Evolutionary conservation across 1,139 yeast species (phyloP), one percentile per base, ranked within the genome.

Genomic region (Pichia sp.): DNA sequence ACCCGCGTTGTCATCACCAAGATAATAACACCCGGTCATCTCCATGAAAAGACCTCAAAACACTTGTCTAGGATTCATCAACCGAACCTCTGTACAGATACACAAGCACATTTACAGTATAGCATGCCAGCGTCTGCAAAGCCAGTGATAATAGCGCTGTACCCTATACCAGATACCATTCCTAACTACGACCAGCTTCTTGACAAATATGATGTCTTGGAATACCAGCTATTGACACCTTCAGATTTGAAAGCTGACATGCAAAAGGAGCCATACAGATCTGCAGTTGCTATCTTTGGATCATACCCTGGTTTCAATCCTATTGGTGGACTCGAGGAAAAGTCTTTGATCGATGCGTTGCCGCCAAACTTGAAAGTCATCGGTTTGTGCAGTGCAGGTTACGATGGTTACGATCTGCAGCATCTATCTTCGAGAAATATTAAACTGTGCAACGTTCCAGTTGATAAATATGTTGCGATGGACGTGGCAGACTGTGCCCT

Each of bases 401-500:
- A 75, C 61, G 90, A 87, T 61, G 76, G 75, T 31, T 80, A 79
- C 59, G 87, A 86, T 66, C 76, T 76, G 4, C 72, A 66, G 10
- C 67, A 64, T 19, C 59, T 81, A 29, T 66, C 67, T 38, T 69
- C 71, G 30, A 73, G 72, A 51, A 78, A 77, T n/a, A 79, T 87
- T 42, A 64, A 71, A 5, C 73, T 87, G 56, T 81, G 88, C 59
- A 85, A 88, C 67, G 84, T 82, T 19, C 90, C 90, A 0, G 78
- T 86, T 41, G 54, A 54, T 4, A 71, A 75, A 47, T 38, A 16
- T 16, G 82, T 88, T 0, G 80, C 85, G 3, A 80, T 75, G 50
- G 87, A 89, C 11, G 96, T 89, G n/a, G 89, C 95, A 1, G 96
- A 89, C 62, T 70, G 83, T 57, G 95, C 85, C 0, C 70, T 87